Evolutionary conservation across 805 yeast genomes (phyloP).

Genomic region (Candida silvicultrix): DNA sequence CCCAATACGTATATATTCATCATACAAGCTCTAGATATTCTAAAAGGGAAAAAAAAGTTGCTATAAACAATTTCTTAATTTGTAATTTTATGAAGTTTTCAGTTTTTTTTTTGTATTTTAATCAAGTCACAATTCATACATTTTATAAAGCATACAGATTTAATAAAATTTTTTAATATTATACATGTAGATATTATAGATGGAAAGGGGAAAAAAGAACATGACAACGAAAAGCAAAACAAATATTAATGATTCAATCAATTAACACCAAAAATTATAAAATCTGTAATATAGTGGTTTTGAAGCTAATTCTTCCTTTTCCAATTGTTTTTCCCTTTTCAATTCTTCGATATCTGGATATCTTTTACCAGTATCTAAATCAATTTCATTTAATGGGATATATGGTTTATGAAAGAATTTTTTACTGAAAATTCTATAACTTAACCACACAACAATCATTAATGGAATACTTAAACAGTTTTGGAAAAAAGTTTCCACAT

Average conservation of each 20-base stretch:
- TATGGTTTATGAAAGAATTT: slow-evolving; percentile 34
- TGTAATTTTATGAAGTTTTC: neutral
- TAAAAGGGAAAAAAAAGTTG: too few relatives aligned
- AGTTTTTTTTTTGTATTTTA: neutral
- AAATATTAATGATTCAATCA: slow-evolving; percentile 2
- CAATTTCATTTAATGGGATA: slow-evolving; percentile 42
- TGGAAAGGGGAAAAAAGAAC: too few relatives aligned
- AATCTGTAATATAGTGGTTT: slow-evolving; percentile 44
- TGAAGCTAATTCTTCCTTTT: slow-evolving; percentile 45
- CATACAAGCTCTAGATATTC: neutral
- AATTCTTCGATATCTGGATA: slow-evolving; percentile 52
- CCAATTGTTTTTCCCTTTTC: slow-evolving; percentile 5
- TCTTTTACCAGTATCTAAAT: slow-evolving; percentile 61
- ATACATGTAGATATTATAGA: too few relatives aligned
- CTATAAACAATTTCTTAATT: too few relatives aligned
- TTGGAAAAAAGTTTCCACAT: slow-evolving; percentile 30
- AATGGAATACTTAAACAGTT: slow-evolving; percentile 33
- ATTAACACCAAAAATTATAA: slow-evolving; percentile 55
- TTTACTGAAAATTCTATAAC: slow-evolving; percentile 23
- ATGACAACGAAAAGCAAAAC: too few relatives aligned
- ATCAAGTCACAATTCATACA: neutral
- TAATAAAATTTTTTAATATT: too few relatives aligned
- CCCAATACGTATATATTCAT: neutral
- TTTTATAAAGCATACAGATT: neutral
- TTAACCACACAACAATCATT: slow-evolving; percentile 28